A percentile compares a stretch with the other conserved stretches of the same genome.
Conservation (phyloP, 495 filamentous ascomycete genomes). For the Symbiotaphrina buchneri region DNA sequence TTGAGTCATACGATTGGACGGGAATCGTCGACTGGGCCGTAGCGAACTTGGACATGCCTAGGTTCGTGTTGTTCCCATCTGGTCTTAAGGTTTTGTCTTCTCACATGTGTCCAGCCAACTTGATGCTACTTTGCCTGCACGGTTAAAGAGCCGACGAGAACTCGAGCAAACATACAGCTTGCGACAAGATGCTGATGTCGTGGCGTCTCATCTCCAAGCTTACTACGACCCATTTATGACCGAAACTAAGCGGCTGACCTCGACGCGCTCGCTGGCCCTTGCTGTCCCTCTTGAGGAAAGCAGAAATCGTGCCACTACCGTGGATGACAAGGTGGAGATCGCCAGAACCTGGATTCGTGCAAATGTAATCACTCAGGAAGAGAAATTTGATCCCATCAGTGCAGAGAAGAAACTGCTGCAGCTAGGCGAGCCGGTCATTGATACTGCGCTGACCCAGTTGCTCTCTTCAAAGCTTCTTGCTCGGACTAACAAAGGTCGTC, state of each 20-base stretch:
- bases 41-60: constrained; percentile 19
- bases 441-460: constrained; percentile 32
- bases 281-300: too few relatives aligned
- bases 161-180: too few relatives aligned
- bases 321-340: constrained; percentile 7
- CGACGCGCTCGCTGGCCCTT: too few relatives aligned
- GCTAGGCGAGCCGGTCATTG: constrained; percentile 24
- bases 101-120: too few relatives aligned
- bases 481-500: constrained; percentile 26
- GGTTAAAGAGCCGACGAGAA: too few relatives aligned
- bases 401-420: constrained; percentile 20
- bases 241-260: too few relatives aligned
- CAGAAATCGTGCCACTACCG: too few relatives aligned
- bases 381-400: constrained; percentile 18
- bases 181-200: too few relatives aligned
- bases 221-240: too few relatives aligned
- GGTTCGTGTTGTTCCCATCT: constrained; percentile 8
- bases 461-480: constrained; percentile 33
- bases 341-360: constrained; percentile 31
- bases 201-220: too few relatives aligned
- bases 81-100: too few relatives aligned
- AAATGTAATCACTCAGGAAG: constrained; percentile 26
- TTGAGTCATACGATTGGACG: constrained; percentile 57
- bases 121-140: too few relatives aligned
- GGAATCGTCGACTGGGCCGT: constrained; percentile 51